Evolutionary conservation across 2,329 filamentous ascomycete species (phyloP), one percentile per base, ranked within the genome.

Genomic region (Diaporthe vexans): DNA sequence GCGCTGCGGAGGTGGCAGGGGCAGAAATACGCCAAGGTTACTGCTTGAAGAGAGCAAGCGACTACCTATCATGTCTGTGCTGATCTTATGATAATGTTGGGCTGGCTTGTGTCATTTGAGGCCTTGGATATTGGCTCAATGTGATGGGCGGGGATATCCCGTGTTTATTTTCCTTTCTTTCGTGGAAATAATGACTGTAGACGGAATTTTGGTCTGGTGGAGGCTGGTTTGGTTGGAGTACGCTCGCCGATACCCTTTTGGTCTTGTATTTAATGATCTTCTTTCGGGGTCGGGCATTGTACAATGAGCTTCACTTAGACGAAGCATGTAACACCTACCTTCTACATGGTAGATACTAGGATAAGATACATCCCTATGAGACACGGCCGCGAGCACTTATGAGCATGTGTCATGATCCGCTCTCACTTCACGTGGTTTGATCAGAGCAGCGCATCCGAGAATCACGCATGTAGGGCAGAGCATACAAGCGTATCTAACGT

Each of bases 231-330:
- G 43, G 4, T 43, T 68, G 63, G 33, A 68, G 48, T 68, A 26
- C 63, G 63, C 63, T 68, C 17, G 63, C 63, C 63, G 48, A 68
- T 68, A 68, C 63, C 63, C 63, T 51, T 63, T 52, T 48, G 48
- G 51, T 21, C 33, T 52, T 68, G 63, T 68, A 24, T 68, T 37
- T 68, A 54, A 54, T 68, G 48, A 54, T 68, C 48, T 68, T 54
- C 15, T 68, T 26, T 52, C 9, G 29, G 43, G 46, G 29, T 21
- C 21, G 21, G 63, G 48, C 7, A 17, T 40, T 40, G 29, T 19
- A 26, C 33, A n/a, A 8, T 29, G 33, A 29, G 63, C 63, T 54
- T 67, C 46, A 67, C 8, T 52, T 7, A 13, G 21, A 21, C n/a
- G 40, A 26, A 35, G 29, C 29, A 51, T 35, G 6, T n/a, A 2